Evolutionary conservation across 2,329 filamentous ascomycete genomes (phyloP), one percentile per base, ranked within the genome.

Genomic region (Sphaceloma murrayae): DNA sequence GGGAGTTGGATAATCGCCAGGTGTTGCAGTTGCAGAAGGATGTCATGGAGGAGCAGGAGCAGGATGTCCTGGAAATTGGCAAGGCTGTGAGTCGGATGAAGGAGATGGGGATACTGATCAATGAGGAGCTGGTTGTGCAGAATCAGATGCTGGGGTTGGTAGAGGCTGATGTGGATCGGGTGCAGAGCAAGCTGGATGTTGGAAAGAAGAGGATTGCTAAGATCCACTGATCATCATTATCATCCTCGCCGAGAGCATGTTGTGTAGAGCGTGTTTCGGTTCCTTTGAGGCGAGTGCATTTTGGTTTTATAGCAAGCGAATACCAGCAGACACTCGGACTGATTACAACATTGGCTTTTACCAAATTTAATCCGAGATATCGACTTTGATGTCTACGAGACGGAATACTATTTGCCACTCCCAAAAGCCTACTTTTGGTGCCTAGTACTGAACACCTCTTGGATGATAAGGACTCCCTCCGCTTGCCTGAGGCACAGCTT

Each of bases 41-140:
- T 56, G 75, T 85, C 60, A 85, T 89, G 70, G 58, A 70, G 43
- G 77, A 83, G 51, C 85, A 93, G 56, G 85, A 91, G 52, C 61
- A 79, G 53, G 80, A 84, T 53, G 73, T 91, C 2, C 73, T 82
- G 13, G 70, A 77, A 53, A 64, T 91, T 45, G 72, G 75, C 1
- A 77, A 75, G 51, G 79, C 85, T 36, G 79, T 89, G 34, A 67
- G 78, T 36, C 67, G 81, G 47, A 81, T 89, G 66, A 80, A 75
- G 56, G 80, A 87, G 62, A 84, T 89, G 74, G 84, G 84, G 0
- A 67, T 85, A 34, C 73, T 78, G 46, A 88, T 91, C 56, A 74
- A 84, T 51, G 74, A 79, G 39, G 85, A 89, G 66, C 70, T 88
- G 46, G 73, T 78, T 43, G 63, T 75, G 52, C 83, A 89, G 66